phyloP scores from a whole-genome alignment of 192 early-diverging fungal species.

The Mortierella alpina region DNA sequence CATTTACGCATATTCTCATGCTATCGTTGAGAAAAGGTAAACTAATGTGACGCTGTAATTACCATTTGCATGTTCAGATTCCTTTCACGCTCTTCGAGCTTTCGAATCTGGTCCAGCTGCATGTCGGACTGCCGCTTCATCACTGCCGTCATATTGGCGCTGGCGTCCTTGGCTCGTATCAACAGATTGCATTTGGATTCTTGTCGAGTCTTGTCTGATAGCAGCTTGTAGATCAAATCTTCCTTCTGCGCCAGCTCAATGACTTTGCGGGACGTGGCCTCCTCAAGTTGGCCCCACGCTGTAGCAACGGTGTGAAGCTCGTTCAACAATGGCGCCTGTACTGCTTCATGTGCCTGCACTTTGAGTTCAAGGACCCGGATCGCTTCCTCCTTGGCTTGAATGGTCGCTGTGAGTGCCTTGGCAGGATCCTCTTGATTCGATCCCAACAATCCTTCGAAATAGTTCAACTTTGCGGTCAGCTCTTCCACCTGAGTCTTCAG shows the following conservation, averaged over 20 bases:
- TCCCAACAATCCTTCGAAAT: slow-evolving; percentile 43
- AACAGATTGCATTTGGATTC: slow-evolving; percentile 88
- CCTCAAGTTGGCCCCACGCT: slow-evolving; percentile 86
- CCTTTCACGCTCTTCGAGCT: slow-evolving; percentile 84
- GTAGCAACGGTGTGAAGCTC: slow-evolving; percentile 76
- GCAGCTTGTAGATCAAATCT: slow-evolving; percentile 79
- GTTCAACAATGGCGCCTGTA: slow-evolving; percentile 63
- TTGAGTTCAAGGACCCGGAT: slow-evolving; percentile 66
- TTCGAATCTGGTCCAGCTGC: slow-evolving; percentile 89
- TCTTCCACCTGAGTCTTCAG: slow-evolving; percentile 59
- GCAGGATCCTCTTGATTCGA: slow-evolving; percentile 38
- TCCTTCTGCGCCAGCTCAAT: slow-evolving; percentile 82
- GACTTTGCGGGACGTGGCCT: slow-evolving; percentile 85
- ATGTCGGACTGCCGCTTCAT: slow-evolving; percentile 85
- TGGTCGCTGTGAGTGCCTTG: slow-evolving; percentile 28
- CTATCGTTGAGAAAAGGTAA: not conserved
- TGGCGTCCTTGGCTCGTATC: slow-evolving; percentile 80
- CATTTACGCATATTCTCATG: not conserved
- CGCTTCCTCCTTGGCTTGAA: slow-evolving; percentile 62
- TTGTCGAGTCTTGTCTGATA: slow-evolving; percentile 87
- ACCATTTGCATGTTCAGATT: slow-evolving; percentile 64
- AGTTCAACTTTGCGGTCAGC: slow-evolving; percentile 45
- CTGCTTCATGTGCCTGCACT: slow-evolving; percentile 59
- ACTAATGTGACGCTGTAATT: not conserved
- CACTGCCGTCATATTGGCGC: slow-evolving; percentile 75